A percentile compares a stretch with the other conserved stretches of the same genome.
Evolutionary conservation across 192 early-diverging fungal species (phyloP).

Genomic region (Umbelopsis sp.): DNA sequence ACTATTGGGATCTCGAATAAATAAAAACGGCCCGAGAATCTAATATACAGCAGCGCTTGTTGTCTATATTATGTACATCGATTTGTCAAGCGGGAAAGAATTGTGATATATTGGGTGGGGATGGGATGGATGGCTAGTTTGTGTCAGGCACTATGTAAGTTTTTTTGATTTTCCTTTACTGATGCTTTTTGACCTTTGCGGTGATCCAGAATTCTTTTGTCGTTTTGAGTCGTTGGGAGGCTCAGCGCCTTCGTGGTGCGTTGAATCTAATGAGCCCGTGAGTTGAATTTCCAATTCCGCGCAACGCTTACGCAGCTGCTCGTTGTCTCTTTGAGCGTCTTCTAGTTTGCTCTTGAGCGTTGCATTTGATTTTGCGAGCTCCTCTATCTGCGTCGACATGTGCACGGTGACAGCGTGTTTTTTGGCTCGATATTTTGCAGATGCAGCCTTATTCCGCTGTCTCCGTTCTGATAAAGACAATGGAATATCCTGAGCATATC

Average conservation of each 20-base stretch:
- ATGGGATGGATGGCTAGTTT: no score
- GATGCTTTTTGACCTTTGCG: no score
- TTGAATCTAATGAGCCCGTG: neutral
- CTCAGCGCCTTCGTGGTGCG: neutral
- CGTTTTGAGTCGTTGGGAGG: no score
- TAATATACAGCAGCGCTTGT: no score
- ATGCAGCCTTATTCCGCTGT: constrained; percentile 59
- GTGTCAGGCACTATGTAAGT: no score
- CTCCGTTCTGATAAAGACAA: constrained; percentile 51
- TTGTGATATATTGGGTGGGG: no score
- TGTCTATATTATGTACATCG: no score
- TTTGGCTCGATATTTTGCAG: constrained; percentile 61
- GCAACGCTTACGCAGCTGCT: neutral
- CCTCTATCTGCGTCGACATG: neutral
- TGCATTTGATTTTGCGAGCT: neutral
- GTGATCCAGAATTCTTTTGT: no score
- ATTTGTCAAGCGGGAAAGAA: no score
- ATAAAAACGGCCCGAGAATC: no score
- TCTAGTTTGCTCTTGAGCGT: neutral
- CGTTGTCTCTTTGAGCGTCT: neutral
- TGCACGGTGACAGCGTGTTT: constrained; percentile 30
- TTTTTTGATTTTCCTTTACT: no score
- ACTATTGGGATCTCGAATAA: no score
- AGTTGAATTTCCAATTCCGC: neutral
- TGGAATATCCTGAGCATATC: constrained; percentile 26